Conservation (phyloP, 2,329 filamentous ascomycete genomes). For the Tricladium varicosporioides region DNA sequence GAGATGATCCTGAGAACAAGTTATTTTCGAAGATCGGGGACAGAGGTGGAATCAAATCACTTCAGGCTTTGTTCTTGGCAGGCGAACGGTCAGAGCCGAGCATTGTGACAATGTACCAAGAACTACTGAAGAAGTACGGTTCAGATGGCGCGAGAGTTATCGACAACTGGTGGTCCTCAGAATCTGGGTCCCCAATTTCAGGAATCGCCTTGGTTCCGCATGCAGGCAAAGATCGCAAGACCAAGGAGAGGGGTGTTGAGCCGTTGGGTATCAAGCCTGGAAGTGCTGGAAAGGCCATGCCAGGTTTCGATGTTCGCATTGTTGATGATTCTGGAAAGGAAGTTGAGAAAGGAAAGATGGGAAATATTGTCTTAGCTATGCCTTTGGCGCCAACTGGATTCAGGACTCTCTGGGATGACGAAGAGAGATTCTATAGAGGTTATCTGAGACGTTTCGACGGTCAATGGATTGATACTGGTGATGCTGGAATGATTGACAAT, state of each 20-base stretch:
- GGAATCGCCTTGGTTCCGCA: slow-evolving; percentile 63
- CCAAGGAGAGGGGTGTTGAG: slow-evolving; percentile 34
- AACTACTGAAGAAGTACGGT: slow-evolving; percentile 65
- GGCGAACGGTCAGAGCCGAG: slow-evolving; percentile 87
- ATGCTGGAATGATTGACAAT: slow-evolving; percentile 80
- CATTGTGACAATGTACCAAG: slow-evolving; percentile 78
- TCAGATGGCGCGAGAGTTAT: slow-evolving; percentile 61
- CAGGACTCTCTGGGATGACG: slow-evolving; percentile 81
- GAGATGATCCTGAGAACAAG: slow-evolving; percentile 76
- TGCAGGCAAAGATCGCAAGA: slow-evolving; percentile 53
- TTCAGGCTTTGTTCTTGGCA: slow-evolving; percentile 78
- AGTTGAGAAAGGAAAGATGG: slow-evolving; percentile 72
- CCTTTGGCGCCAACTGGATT: slow-evolving; percentile 86
- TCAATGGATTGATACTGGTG: slow-evolving; percentile 86
- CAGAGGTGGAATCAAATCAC: slow-evolving; percentile 66
- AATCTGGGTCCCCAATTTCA: slow-evolving; percentile 67
- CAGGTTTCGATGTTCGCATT: slow-evolving; percentile 82
- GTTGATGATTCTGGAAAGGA: slow-evolving; percentile 79
- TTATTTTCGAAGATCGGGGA: slow-evolving; percentile 62
- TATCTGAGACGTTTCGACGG: slow-evolving; percentile 82
- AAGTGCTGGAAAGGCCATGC: slow-evolving; percentile 87
- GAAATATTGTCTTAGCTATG: slow-evolving; percentile 83
- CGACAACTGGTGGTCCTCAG: slow-evolving; percentile 75
- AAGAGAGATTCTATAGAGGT: slow-evolving; percentile 79
- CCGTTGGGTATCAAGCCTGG: slow-evolving; percentile 72